Conservation (phyloP, 371 early-diverging fungal genomes). For the Lichtheimia ornata region DNA sequence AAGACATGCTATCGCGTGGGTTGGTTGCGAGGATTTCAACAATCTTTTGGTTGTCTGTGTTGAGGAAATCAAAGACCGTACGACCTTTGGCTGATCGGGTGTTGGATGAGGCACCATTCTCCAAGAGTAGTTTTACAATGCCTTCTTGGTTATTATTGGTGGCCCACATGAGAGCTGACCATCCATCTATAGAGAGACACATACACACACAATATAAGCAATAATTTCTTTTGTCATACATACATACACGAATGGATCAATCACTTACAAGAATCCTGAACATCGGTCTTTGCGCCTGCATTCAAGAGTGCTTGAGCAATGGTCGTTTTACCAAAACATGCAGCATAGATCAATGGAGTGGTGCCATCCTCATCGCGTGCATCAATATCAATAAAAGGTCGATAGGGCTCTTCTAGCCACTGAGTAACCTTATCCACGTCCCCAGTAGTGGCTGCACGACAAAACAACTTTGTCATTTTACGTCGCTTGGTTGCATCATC, state of each 20-base stretch:
- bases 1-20: slow-evolving; percentile 60
- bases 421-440: slow-evolving; percentile 87
- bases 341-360: slow-evolving; percentile 84
- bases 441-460: slow-evolving; percentile 76
- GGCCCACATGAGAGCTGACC: slow-evolving; percentile 96
- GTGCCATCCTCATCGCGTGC: slow-evolving; percentile 83
- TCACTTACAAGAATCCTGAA: slow-evolving; percentile 63
- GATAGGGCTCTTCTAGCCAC: slow-evolving; percentile 53
- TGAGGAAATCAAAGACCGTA: slow-evolving; percentile 79
- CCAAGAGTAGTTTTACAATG: slow-evolving; percentile 73
- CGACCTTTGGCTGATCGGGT: slow-evolving; percentile 75
- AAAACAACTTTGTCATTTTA: slow-evolving; percentile 55
- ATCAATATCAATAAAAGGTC: slow-evolving; percentile 70
- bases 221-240: slow-evolving; percentile 10
- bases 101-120: slow-evolving; percentile 74
- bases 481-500: slow-evolving; percentile 46
- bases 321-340: slow-evolving; percentile 84
- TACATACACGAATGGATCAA: not conserved
- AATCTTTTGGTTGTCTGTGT: slow-evolving; percentile 59
- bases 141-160: slow-evolving; percentile 82
- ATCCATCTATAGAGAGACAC: slow-evolving; percentile 77
- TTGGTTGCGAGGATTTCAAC: slow-evolving; percentile 59
- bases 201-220: not conserved
- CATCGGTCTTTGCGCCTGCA: slow-evolving; percentile 79
- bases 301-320: slow-evolving; percentile 69